A percentile compares a stretch with the other conserved stretches of the same genome.
phyloP scores from a whole-genome alignment of 345 rosid species.

The Triadica sebifera region DNA sequence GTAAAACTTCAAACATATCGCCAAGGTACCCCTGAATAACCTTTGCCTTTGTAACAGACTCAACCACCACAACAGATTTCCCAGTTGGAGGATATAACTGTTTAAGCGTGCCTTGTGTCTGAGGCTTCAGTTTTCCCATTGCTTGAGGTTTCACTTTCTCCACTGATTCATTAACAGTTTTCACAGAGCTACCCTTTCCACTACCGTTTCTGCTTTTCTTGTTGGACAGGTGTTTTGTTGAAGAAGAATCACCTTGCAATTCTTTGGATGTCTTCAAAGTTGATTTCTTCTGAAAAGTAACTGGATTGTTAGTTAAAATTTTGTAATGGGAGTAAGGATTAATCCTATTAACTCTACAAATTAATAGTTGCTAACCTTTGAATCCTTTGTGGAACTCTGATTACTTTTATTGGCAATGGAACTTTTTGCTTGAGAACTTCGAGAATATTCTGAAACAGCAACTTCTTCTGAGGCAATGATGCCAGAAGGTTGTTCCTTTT shows the following conservation, averaged over 20 bases:
- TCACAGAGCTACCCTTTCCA: conserved; percentile 33
- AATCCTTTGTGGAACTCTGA: conserved; percentile 17
- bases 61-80: conserved; percentile 90
- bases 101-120: conserved; percentile 40
- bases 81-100: conserved; percentile 77
- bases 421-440: conserved; percentile 30
- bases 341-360: conserved; percentile 16
- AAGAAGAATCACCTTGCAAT: conserved; percentile 33
- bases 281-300: conserved; percentile 42
- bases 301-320: conserved; percentile 30
- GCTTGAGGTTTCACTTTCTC: conserved; percentile 38
- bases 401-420: conserved; percentile 27
- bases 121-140: conserved; percentile 36
- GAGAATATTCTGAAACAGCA: conserved; percentile 22
- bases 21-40: conserved; percentile 94
- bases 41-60: conserved; percentile 88
- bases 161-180: conserved; percentile 30
- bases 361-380: conserved; percentile 41
- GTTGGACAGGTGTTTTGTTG: conserved; percentile 37
- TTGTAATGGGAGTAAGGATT: conserved; percentile 12
- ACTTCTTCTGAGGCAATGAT: conserved; percentile 22
- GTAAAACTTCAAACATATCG: conserved; percentile 81
- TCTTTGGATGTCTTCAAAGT: conserved; percentile 22
- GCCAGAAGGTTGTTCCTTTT: conserved; percentile 28
- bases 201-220: conserved; percentile 35